phyloP scores from a whole-genome alignment of 805 yeast genomes.

The Nakazawaea anatomiae region DNA sequence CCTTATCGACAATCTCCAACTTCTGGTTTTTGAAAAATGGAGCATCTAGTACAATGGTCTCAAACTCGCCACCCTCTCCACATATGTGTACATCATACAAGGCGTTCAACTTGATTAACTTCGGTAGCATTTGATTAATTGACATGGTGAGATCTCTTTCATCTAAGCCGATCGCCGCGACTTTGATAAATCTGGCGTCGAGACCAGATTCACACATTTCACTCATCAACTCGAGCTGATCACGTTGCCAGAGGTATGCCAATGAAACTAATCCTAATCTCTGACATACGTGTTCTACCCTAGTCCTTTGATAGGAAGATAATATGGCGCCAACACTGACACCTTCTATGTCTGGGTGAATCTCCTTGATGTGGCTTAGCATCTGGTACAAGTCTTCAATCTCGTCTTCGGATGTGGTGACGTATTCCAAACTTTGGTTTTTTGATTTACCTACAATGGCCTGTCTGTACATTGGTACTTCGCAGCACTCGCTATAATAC shows the following conservation, averaged over 20 bases:
- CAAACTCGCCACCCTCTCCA: slow-evolving; percentile 99
- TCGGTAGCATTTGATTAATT: slow-evolving; percentile 56
- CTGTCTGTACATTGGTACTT: slow-evolving; percentile 72
- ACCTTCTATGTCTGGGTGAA: slow-evolving; percentile 71
- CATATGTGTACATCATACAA: slow-evolving; percentile 85
- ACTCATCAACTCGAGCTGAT: slow-evolving; percentile 70
- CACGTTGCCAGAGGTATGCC: slow-evolving; percentile 86
- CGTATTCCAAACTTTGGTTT: slow-evolving; percentile 65
- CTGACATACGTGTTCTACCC: slow-evolving; percentile 88
- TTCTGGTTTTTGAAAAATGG: slow-evolving; percentile 65
- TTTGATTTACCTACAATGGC: slow-evolving; percentile 58
- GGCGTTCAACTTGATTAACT: slow-evolving; percentile 48
- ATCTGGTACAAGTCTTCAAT: slow-evolving; percentile 74
- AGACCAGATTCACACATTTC: slow-evolving; percentile 67
- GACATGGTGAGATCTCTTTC: slow-evolving; percentile 62
- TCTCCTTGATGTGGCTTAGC: slow-evolving; percentile 36
- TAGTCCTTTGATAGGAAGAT: slow-evolving; percentile 89
- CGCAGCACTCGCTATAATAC: slow-evolving; percentile 62
- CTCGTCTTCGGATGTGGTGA: slow-evolving; percentile 67
- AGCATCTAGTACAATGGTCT: slow-evolving; percentile 85
- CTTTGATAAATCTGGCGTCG: slow-evolving; percentile 86
- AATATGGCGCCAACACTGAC: slow-evolving; percentile 95
- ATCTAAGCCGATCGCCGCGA: slow-evolving; percentile 84
- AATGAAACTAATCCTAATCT: slow-evolving; percentile 64
- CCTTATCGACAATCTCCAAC: slow-evolving; percentile 34